These are phyloP conservation scores for Lactuca saligna DNA, from an alignment of 129 eudicot genomes.

Conservation along the genomic window DNA sequence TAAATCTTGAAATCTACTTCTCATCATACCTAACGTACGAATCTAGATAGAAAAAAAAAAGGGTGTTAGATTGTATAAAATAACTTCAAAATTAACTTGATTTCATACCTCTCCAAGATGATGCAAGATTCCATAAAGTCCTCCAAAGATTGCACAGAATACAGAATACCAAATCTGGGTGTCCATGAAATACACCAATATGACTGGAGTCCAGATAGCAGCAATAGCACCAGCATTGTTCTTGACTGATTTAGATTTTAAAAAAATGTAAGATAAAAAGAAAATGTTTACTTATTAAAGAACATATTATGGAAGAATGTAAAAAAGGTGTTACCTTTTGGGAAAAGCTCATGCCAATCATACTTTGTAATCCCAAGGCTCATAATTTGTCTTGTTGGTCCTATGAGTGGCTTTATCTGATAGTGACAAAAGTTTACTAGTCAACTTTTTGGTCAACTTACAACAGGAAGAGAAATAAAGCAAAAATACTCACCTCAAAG, in stretches of 20 bases:
- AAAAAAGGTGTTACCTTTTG: conserved; percentile 52
- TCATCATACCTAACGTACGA: conserved; percentile 88
- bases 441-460: conserved; percentile 3
- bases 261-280: conserved; percentile 27
- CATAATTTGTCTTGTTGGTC: conserved; percentile 85
- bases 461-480: background rate
- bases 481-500: conserved; percentile 61
- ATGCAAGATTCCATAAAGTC: conserved; percentile 75
- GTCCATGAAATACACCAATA: conserved; percentile 97
- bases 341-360: conserved; percentile 90
- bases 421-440: conserved; percentile 21
- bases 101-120: conserved; percentile 92
- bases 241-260: conserved; percentile 55
- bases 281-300: conserved; percentile 1
- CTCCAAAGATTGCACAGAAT: conserved; percentile 86
- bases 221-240: conserved; percentile 89
- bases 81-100: background rate
- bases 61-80: conserved; percentile 16
- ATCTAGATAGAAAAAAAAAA: conserved; percentile 47
- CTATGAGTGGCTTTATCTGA: conserved; percentile 95
- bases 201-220: conserved; percentile 91
- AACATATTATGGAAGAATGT: background rate
- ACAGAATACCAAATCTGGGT: conserved; percentile 98
- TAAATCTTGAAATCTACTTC: conserved; percentile 73
- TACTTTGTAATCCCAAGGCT: conserved; percentile 59